Evolutionary conservation across 345 rosid species (phyloP).

Genomic region (Orychophragmus violaceus): DNA sequence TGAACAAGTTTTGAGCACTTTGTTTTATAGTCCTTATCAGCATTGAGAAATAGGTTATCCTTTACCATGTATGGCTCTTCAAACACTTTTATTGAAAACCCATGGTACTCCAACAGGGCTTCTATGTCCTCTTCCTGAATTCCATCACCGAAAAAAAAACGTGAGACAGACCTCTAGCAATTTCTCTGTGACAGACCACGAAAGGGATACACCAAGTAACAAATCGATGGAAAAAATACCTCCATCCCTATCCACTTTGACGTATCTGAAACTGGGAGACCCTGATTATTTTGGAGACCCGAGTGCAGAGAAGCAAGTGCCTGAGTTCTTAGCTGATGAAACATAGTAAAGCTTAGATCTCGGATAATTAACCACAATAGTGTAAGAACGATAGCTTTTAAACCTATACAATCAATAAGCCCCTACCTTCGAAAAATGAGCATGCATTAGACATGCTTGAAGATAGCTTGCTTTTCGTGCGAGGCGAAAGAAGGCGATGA

Average conservation of each 20-base stretch:
- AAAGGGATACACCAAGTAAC: slow-evolving; percentile 2
- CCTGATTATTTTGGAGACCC: slow-evolving; percentile 82
- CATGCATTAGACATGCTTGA: slow-evolving; percentile 99
- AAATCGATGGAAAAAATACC: slow-evolving; percentile 42
- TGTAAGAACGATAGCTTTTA: slow-evolving; percentile 6
- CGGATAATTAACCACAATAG: not conserved
- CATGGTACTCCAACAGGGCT: slow-evolving; percentile 63
- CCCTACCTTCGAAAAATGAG: slow-evolving; percentile 90
- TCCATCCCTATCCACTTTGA: slow-evolving; percentile 93
- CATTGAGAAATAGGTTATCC: slow-evolving; percentile 72
- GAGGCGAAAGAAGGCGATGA: slow-evolving; percentile 82
- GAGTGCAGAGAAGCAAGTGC: slow-evolving; percentile 87
- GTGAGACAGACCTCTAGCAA: slow-evolving; percentile 28
- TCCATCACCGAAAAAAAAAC: slow-evolving; percentile 24
- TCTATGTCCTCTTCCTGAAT: slow-evolving; percentile 75
- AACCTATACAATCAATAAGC: slow-evolving; percentile 6
- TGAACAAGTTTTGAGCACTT: slow-evolving; percentile 82
- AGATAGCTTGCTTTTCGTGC: slow-evolving; percentile 87
- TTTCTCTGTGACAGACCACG: slow-evolving; percentile 1
- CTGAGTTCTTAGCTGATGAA: slow-evolving; percentile 77
- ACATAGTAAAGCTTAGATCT: slow-evolving; percentile 19
- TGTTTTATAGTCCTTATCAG: slow-evolving; percentile 71
- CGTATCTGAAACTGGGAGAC: slow-evolving; percentile 69
- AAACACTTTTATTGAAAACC: slow-evolving; percentile 65
- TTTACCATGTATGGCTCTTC: slow-evolving; percentile 95